Base-by-base conservation (phyloP, 768 basidiomycete genomes). In the Tubosaeta sp. region DNA sequence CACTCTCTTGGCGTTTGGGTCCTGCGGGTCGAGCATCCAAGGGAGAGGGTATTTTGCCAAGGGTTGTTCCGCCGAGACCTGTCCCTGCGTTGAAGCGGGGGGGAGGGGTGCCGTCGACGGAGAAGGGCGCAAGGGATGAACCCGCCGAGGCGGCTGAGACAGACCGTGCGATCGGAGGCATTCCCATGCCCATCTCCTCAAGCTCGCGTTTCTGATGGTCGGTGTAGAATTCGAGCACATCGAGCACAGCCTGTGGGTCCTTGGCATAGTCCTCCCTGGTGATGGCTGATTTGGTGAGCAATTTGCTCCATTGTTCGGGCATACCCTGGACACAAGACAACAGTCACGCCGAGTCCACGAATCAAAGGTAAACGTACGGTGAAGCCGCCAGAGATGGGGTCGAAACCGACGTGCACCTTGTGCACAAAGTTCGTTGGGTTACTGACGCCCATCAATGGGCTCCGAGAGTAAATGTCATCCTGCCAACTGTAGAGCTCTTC, bases 401-500 rank as follows among this genome's bases (percentile, higher is more conserved):
- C 95, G 60, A 94, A 97, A 3, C 94, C 94, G 50, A 98, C 95
- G 69, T 98, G 95, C 3, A 98, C 94, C 67, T 97, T 94, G 74
- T 99, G 95, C 0, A 97, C 92, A 64, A 99, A 98, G 69, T 99
- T 95, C 8, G 94, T 97, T 0, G 95, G 95, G 58, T 87, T 88
- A 67, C 86, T 87, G 39, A 94, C 90, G 24, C 95, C 92, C 84
- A 94, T 90, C 44, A 94, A 75, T 3, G 94, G 93, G 62, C 89
- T 91, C 42, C 93, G 81, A 6, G 82, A 82, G 71, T 98, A 97
- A 53, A 99, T 86, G 65, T 96, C 94, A 64, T 99, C 95, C 68
- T 94, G 90, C 94, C 94, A 98, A 16, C 86, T 85, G 61, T 99
- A 99, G n/a, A 99, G 78, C 63, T 99, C 95, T 59, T 94, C 92